Evolutionary conservation across 495 filamentous ascomycete genomes (phyloP), one percentile per base, ranked within the genome.

Genomic region (Daldinia vernicosa): DNA sequence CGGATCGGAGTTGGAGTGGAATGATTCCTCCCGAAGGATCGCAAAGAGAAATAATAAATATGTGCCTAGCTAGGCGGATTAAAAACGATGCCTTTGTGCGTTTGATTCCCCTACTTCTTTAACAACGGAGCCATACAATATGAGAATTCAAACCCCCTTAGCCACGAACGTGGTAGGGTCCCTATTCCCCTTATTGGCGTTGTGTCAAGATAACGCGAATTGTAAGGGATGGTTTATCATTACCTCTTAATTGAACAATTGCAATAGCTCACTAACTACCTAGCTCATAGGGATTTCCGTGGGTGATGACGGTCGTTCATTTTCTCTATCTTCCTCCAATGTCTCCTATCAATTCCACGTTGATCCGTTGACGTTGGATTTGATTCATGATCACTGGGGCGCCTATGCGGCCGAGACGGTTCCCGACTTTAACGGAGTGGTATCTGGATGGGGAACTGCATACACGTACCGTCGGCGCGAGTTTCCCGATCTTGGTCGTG

Each of bases 311-410:
- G 82, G 76, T 3, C 70, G 64, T 12, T 79, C 78, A 6, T 87
- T 87, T 64, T 76, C 83, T 14, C 75, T 87, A 12, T 81, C 83
- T 60, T 85, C 83, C 22, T 75, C 81, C 26, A 80, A 78, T 65
- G 78, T 85, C 32, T 86, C 84, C 17, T 87, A 87, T 65, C 82
- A 79, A 32, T 86, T 87, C 76, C 85, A 86, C 70, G 84, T 87
- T 39, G 82, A 87, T 62, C 71, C 74, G n/a, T 75, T 67, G 45
- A 81, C 82, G 8, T 77, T 81, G 19, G 85, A 87, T 59, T 75
- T 87, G 51, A 65, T 83, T 12, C 81, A 83, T 7, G 85, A 86
- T 58, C 85, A 87, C 60, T 87, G 85, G 70, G 85, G 85, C 17
- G 76, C 74, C 0, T 83, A 84, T n/a, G 80, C 82, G 0, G 73